Base-by-base conservation (phyloP, 805 yeast genomes). In the Candida parachauliodes region DNA sequence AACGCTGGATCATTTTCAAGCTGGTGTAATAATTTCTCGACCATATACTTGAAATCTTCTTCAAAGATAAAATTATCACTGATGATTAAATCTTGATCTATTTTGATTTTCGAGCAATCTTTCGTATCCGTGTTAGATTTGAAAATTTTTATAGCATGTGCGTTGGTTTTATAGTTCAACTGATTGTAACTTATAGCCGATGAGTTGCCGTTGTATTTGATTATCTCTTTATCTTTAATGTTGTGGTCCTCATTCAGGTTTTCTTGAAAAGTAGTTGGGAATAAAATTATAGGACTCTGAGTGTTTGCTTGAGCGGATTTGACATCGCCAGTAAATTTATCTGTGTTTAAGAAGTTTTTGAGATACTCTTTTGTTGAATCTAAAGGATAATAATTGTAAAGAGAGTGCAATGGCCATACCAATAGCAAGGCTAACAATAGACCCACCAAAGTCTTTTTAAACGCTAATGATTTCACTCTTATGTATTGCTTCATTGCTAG, bases 31-130 rank as follows among this genome's bases (percentile, higher is more conserved):
- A 40, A 36, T 16, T 24, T 31, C 10, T 5, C 22, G 25, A 19
- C 31, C 19, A 36, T 42, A 47, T 24, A 27, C 21, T 8, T 39
- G 16, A n/a, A 37, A 36, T 34, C 37, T 19, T 38, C 32, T 3
- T 35, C 12, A 11, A 40, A 28, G 12, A 16, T 24, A 9, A 21
- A 12, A 25, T 20, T 19, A 18, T 32, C 26, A 35, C 12, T 26
- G 25, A 33, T 34, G 9, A 12, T 15, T 8, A 39, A 18, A 14
- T 35, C 33, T 26, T 19, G 7, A n/a, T 6, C 10, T n/a, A 12
- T 10, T 17, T 24, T 22, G 5, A 33, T 24, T 11, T 33, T 17
- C 8, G 11, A 7, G 11, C 36, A 33, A 14, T 33, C 9, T 33
- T 24, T 16, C 2, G 32, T 15, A 9, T 29, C 19, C 12, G 32